Evolutionary conservation across 176 grass and related monocot species (phyloP).

Genomic region (Alopecurus myosuroides): DNA sequence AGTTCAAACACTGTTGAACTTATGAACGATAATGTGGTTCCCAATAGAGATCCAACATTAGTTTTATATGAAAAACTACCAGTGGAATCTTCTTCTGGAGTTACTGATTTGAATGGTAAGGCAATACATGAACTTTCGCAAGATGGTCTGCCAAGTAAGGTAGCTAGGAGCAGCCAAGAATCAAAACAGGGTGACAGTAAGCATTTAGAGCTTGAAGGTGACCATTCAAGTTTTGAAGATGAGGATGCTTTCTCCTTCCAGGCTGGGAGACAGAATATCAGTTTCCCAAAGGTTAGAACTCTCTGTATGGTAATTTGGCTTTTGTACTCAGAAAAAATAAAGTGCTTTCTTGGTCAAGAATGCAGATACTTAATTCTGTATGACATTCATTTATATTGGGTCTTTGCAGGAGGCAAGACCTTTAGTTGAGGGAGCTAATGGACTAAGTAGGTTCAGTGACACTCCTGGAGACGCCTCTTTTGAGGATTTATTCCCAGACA

Average conservation of each 20-base stretch:
- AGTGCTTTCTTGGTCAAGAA: not conserved
- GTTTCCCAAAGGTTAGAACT: conserved; percentile 54
- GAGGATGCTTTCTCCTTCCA: conserved; percentile 76
- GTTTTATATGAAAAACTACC: conserved; percentile 68
- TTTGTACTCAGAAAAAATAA: not conserved
- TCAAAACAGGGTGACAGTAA: conserved; percentile 31
- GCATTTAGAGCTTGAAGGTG: conserved; percentile 46
- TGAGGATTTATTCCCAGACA: conserved; percentile 90
- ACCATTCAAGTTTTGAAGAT: conserved; percentile 48
- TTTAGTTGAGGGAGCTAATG: conserved; percentile 37
- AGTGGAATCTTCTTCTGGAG: conserved; percentile 35
- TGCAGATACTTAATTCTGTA: not conserved
- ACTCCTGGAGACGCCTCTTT: conserved; percentile 80
- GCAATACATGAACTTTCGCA: conserved; percentile 33
- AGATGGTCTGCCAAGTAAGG: conserved; percentile 30
- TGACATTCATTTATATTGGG: not conserved
- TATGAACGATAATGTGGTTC: conserved; percentile 41
- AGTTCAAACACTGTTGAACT: conserved; percentile 43
- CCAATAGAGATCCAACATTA: conserved; percentile 75
- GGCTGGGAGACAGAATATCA: conserved; percentile 55
- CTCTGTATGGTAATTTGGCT: not conserved
- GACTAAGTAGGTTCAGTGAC: conserved; percentile 86
- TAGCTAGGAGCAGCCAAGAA: conserved; percentile 28
- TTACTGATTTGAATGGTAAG: conserved; percentile 37
- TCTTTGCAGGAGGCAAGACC: conserved; percentile 47